Conservation (phyloP, 2,329 filamentous ascomycete species). For the Penicillium janthinellum region DNA sequence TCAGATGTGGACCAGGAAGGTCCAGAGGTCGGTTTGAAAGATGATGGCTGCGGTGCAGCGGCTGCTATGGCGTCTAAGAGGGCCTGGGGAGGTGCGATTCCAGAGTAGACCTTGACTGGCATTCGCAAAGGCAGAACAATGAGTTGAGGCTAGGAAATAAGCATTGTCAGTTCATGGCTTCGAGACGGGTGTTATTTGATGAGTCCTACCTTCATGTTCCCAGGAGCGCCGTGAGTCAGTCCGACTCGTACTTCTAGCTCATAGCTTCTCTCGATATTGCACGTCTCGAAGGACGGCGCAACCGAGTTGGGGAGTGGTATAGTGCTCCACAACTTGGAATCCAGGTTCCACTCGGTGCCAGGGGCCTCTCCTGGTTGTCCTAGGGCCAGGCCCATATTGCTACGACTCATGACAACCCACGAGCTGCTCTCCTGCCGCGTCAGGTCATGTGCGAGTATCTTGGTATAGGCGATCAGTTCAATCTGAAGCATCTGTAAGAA, state of each 20-base stretch:
- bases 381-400: conserved; percentile 71
- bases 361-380: conserved; percentile 60
- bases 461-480: conserved; percentile 76
- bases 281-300: conserved; percentile 82
- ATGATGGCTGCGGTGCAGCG: conserved; percentile 29
- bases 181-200: background rate
- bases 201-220: conserved; percentile 51
- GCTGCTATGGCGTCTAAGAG: conserved; percentile 67
- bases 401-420: conserved; percentile 74
- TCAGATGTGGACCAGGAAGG: conserved; percentile 28
- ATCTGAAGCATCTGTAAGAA: conserved; percentile 80
- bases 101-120: conserved; percentile 79
- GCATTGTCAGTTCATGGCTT: conserved; percentile 8
- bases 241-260: conserved; percentile 81
- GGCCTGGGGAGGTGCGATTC: conserved; percentile 76
- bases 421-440: conserved; percentile 68
- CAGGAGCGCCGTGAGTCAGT: conserved; percentile 69
- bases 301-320: conserved; percentile 79
- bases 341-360: conserved; percentile 69
- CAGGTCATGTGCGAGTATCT: conserved; percentile 76
- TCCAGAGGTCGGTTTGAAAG: conserved; percentile 20
- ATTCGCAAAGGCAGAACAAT: conserved; percentile 79
- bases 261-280: conserved; percentile 81
- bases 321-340: conserved; percentile 71
- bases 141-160: conserved; percentile 61